Evolutionary conservation across 2,329 filamentous ascomycete species (phyloP).

Genomic region (Berkeleyomyces basicola): DNA sequence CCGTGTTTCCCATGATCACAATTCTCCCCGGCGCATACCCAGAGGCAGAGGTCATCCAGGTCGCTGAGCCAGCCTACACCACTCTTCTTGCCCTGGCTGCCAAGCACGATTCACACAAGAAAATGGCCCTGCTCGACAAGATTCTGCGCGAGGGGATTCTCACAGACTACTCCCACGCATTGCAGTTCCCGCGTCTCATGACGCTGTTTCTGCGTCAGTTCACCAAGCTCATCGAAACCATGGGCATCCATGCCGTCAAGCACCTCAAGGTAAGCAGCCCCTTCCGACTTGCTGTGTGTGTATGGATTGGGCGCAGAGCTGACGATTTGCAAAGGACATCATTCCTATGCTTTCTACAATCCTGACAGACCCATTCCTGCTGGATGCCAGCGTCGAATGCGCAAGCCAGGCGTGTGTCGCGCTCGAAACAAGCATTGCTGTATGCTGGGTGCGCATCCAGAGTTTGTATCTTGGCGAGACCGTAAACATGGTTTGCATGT

Average conservation of each 20-base stretch:
- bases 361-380: conserved; percentile 51
- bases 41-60: conserved; percentile 46
- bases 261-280: conserved; percentile 41
- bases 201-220: conserved; percentile 37
- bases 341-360: conserved; percentile 49
- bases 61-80: conserved; percentile 50
- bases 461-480: conserved; percentile 22
- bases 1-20: conserved; percentile 54
- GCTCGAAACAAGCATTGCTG: conserved; percentile 40
- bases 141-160: conserved; percentile 40
- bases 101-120: conserved; percentile 18
- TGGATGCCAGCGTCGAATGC: conserved; percentile 33
- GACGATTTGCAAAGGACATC: conserved; percentile 31
- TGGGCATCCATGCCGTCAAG: conserved; percentile 48
- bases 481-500: conserved; percentile 41
- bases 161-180: conserved; percentile 38
- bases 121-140: conserved; percentile 32
- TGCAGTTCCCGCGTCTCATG: conserved; percentile 40
- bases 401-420: conserved; percentile 35
- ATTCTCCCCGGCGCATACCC: conserved; percentile 64
- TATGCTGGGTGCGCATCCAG: conserved; percentile 56
- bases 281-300: not conserved
- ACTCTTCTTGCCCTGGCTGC: conserved; percentile 35
- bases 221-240: conserved; percentile 30
- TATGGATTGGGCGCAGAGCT: not conserved